Conservation (phyloP, 345 rosid species). For the Punica granatum region DNA sequence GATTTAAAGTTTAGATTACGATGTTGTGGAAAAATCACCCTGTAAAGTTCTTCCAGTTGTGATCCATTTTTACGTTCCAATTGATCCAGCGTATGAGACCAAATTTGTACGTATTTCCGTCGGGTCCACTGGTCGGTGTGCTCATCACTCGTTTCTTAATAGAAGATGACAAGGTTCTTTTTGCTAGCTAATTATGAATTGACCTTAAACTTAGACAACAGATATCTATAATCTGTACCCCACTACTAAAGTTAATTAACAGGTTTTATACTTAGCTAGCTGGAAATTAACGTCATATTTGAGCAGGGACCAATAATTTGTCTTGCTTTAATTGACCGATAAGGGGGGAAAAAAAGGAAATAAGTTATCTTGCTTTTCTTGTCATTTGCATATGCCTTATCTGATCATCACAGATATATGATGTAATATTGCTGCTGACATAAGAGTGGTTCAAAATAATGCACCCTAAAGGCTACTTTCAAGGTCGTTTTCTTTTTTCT, state of each 20-base stretch:
- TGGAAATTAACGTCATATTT: background rate
- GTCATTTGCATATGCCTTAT: background rate
- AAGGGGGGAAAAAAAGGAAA: background rate
- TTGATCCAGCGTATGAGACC: too few relatives aligned
- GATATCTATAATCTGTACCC: background rate
- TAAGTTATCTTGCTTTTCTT: conserved; percentile 2
- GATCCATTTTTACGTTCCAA: too few relatives aligned
- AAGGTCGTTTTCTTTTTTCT: too few relatives aligned
- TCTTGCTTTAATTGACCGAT: background rate
- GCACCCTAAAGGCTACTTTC: background rate
- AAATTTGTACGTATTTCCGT: too few relatives aligned
- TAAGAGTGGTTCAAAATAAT: background rate
- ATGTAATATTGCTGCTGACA: background rate
- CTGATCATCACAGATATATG: background rate
- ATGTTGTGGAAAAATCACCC: too few relatives aligned
- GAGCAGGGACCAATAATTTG: background rate
- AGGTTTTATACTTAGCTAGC: background rate
- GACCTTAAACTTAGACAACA: background rate
- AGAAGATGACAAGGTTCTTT: background rate
- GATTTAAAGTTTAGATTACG: too few relatives aligned
- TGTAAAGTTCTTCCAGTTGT: too few relatives aligned
- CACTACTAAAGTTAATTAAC: background rate
- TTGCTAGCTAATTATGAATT: background rate
- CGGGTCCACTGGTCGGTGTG: background rate
- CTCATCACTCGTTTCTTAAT: background rate